Base-by-base conservation (phyloP, 192 early-diverging fungal species). In the Cetraspora pellucida region DNA sequence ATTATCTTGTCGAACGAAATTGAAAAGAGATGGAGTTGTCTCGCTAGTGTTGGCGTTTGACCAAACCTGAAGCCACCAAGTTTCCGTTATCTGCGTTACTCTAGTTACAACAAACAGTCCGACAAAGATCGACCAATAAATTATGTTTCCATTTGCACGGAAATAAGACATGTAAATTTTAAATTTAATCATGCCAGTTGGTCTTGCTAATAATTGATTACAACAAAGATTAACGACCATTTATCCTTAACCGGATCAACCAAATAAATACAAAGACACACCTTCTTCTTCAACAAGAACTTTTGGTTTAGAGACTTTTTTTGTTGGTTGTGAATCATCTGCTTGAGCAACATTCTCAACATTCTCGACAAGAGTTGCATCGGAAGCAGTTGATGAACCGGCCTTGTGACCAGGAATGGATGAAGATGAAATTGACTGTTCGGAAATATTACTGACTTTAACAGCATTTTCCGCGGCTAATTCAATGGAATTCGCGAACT, bases 121-220 rank as follows among this genome's bases (percentile, higher is more conserved):
- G 5, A 83, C 52, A 28, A 90, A 37, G 30, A 86, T 30, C 47
- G 89, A 72, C 93, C 93, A 94, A 81, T 87, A 89, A 58, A 81
- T 74, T 63, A 76, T 78, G 14, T 86, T 79, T 27, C 93, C 93
- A 58, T 90, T 90, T 52, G 90, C 91, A 14, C 81, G 71, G 72
- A 92, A 82, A 80, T 97, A 99, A 11, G 87, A 84, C 37, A 89
- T 78, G 88, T 95, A 98, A 21, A 98, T 90, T 14, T 81, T 66
- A 9, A 81, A 86, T 31, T 85, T 81, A 60, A 98, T 96, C 60
- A 88, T 85, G 0, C 98, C 98, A 10, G 87, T 86, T 16, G 90
- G 91, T 65, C 91, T 86, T 79, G 94, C 93, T 81, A 68, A 25
- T 16, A 45, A 68, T 21, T 2, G 46, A 66, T 27, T 27, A 27